Percentiles rank a stretch among this genome's conserved stretches.
phyloP scores from a whole-genome alignment of 805 yeast species.

The Kodamaea fukazawae region DNA sequence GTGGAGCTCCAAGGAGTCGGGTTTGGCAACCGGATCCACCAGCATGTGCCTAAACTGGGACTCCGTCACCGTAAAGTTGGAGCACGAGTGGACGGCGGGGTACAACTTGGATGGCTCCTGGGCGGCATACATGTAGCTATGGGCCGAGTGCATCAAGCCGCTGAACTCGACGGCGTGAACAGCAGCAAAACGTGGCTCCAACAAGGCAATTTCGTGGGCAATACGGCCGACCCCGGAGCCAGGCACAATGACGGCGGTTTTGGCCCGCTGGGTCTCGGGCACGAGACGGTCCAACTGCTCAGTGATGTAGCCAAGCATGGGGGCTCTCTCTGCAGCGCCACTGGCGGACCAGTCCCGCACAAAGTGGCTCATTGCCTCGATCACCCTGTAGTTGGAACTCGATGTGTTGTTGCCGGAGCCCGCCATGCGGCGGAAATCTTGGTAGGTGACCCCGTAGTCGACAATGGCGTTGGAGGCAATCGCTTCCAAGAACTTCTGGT shows the following conservation, averaged over 20 bases:
- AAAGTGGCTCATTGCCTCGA: conserved; percentile 72
- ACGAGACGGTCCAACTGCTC: conserved; percentile 37
- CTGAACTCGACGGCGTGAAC: conserved; percentile 79
- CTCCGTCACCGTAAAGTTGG: conserved; percentile 51
- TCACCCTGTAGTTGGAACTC: conserved; percentile 41
- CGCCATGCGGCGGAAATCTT: conserved; percentile 23
- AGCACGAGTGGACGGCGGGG: conserved; percentile 63
- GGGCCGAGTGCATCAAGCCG: conserved; percentile 69
- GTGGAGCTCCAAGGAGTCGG: conserved; percentile 46
- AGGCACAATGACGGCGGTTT: conserved; percentile 66
- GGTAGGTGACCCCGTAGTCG: conserved; percentile 42
- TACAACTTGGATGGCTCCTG: conserved; percentile 17
- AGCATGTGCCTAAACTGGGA: conserved; percentile 51
- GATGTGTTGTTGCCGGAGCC: conserved; percentile 11
- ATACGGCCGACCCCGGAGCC: conserved; percentile 86
- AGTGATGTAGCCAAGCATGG: conserved; percentile 52
- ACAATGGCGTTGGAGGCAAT: conserved; percentile 46
- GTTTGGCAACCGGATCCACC: conserved; percentile 34
- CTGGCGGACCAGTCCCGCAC: conserved; percentile 71
- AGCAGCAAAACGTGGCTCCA: conserved; percentile 30
- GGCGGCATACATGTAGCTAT: conserved; percentile 50
- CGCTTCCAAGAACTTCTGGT: conserved; percentile 45
- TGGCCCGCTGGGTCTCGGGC: conserved; percentile 22
- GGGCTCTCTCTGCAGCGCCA: conserved; percentile 49
- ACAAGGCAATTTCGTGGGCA: conserved; percentile 56